Conservation (phyloP, 441 rosid genomes). For the Populus trichocarpa region DNA sequence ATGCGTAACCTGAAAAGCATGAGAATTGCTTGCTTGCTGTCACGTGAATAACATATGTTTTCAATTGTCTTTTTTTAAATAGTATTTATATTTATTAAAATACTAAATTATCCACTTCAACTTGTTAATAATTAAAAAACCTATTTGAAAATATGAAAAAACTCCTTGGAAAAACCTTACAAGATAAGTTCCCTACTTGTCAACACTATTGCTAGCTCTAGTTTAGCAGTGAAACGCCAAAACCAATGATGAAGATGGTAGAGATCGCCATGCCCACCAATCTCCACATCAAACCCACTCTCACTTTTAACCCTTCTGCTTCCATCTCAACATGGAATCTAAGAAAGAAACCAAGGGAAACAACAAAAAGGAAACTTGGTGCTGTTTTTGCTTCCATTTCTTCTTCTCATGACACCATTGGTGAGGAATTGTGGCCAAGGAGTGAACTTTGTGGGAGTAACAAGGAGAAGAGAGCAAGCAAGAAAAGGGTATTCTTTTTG, state of each 20-base stretch:
- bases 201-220: neutral
- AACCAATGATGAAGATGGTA: slow-evolving; percentile 15
- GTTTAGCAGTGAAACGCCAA: neutral
- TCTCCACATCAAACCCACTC: slow-evolving; percentile 7
- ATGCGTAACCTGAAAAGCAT: too few relatives aligned
- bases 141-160: too few relatives aligned
- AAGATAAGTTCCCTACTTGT: neutral
- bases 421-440: slow-evolving; percentile 27
- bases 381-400: slow-evolving; percentile 10
- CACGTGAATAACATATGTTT: too few relatives aligned
- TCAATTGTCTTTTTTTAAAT: too few relatives aligned
- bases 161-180: neutral
- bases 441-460: slow-evolving; percentile 12
- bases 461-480: slow-evolving; percentile 26
- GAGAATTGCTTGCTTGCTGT: too few relatives aligned
- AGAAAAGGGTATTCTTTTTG: slow-evolving; percentile 77
- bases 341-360: slow-evolving; percentile 1
- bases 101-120: too few relatives aligned
- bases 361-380: neutral
- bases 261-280: slow-evolving; percentile 21
- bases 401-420: slow-evolving; percentile 48
- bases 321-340: slow-evolving; percentile 10
- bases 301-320: neutral
- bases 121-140: too few relatives aligned
- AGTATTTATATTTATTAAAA: too few relatives aligned